Conservation (phyloP, 495 filamentous ascomycete species). For the Thermothielavioides terrestris region DNA sequence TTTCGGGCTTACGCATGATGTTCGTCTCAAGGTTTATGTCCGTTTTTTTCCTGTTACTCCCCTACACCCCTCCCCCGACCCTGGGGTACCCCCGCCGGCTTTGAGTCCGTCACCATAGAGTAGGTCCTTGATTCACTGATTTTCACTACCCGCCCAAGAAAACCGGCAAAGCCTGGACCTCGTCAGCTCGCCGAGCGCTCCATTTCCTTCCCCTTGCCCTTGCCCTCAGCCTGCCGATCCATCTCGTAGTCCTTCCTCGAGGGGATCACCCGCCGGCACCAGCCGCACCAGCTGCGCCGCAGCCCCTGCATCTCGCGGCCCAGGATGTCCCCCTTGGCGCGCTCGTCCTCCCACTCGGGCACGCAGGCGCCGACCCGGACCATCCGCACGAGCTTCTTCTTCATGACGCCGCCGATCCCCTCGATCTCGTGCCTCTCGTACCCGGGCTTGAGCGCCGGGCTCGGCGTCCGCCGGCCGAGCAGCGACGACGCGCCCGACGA, state of each 20-base stretch:
- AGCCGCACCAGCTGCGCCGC: constrained; percentile 58
- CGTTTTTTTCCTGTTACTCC: too few relatives aligned
- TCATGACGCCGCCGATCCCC: constrained; percentile 75
- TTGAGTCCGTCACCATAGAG: too few relatives aligned
- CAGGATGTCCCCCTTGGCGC: constrained; percentile 45
- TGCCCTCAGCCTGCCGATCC: constrained; percentile 7
- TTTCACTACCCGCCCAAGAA: too few relatives aligned
- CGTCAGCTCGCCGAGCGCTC: background rate
- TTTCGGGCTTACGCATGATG: too few relatives aligned
- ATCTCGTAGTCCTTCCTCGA: constrained; percentile 28
- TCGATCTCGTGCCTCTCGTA: constrained; percentile 80
- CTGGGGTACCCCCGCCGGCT: too few relatives aligned
- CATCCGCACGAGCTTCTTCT: constrained; percentile 69
- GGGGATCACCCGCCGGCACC: constrained; percentile 55
- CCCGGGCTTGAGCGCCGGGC: constrained; percentile 46
- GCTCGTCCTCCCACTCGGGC: constrained; percentile 73
- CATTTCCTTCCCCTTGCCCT: constrained; percentile 1
- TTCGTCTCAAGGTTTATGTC: too few relatives aligned
- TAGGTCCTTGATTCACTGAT: background rate
- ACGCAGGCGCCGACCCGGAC: constrained; percentile 73
- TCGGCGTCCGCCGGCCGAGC: constrained; percentile 27
- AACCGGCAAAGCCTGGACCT: too few relatives aligned
- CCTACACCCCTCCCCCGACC: too few relatives aligned
- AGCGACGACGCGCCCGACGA: background rate
- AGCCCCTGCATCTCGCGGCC: constrained; percentile 46